These are phyloP conservation scores for Mycena leptocephala DNA, from an alignment of 768 basidiomycete genomes.

Conservation along the genomic window DNA sequence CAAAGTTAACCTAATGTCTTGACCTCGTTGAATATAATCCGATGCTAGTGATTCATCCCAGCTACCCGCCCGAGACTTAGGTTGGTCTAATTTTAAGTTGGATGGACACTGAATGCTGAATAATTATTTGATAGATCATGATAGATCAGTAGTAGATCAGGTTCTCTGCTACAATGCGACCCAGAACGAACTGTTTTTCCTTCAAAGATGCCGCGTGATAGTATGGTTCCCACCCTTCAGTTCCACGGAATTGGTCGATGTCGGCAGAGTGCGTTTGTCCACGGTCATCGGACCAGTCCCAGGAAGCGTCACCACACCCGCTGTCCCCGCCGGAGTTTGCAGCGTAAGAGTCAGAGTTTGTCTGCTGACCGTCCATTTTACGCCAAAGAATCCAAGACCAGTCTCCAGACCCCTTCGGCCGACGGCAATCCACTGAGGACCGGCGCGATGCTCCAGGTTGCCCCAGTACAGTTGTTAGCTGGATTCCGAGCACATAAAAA, in stretches of 20 bases:
- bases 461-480: conserved; percentile 58
- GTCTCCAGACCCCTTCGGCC: conserved; percentile 66
- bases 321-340: conserved; percentile 45
- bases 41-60: too few species aligned
- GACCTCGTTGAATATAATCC: too few species aligned
- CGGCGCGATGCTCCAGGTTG: conserved; percentile 61
- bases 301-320: conserved; percentile 46
- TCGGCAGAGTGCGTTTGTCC: conserved; percentile 6
- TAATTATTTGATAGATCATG: too few species aligned
- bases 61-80: too few species aligned
- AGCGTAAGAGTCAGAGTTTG: conserved; percentile 39
- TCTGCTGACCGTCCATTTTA: conserved; percentile 51
- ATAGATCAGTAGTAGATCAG: too few species aligned
- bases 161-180: too few species aligned
- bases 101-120: too few species aligned
- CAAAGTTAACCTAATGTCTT: too few species aligned
- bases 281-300: conserved; percentile 42
- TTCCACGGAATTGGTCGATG: conserved; percentile 10
- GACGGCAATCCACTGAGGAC: conserved; percentile 57
- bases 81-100: too few species aligned
- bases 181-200: too few species aligned
- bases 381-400: conserved; percentile 61
- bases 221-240: conserved; percentile 31
- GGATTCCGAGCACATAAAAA: conserved; percentile 63
- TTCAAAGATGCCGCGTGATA: conserved; percentile 9